Percentiles rank a stretch among this genome's conserved stretches.
These are phyloP conservation scores for Mariannaea sp. DNA, from an alignment of 2,329 filamentous ascomycete genomes.

Conservation along the genomic window DNA sequence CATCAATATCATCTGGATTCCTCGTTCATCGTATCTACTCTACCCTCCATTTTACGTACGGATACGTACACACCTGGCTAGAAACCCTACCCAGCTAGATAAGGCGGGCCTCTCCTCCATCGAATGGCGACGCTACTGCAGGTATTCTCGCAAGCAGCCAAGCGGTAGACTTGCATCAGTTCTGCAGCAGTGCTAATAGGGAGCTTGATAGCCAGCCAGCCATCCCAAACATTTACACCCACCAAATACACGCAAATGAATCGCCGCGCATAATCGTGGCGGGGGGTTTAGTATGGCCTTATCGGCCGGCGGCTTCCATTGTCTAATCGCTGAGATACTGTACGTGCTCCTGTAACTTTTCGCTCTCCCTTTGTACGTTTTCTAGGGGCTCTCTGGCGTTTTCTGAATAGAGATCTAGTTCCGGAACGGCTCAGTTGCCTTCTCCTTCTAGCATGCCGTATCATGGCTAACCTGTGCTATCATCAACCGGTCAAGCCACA, in stretches of 20 bases:
- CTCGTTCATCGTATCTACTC: too few relatives aligned
- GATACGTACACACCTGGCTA: too few relatives aligned
- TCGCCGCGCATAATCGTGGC: slow-evolving; percentile 2
- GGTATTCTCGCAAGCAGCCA: slow-evolving; percentile 15
- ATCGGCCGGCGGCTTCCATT: slow-evolving; percentile 4
- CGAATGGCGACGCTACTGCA: slow-evolving; percentile 5
- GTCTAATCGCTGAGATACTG: slow-evolving; percentile 1
- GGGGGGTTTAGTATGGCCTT: slow-evolving; percentile 11
- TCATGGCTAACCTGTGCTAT: slow-evolving; percentile 8
- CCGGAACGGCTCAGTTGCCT: slow-evolving; percentile 3
- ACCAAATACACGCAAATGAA: too few relatives aligned
- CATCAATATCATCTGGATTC: too few relatives aligned
- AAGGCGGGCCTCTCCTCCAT: slow-evolving; percentile 11
- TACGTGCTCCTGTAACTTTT: slow-evolving; percentile 7
- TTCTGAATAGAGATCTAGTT: neutral
- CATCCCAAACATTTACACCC: too few relatives aligned
- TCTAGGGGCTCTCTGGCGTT: slow-evolving; percentile 2
- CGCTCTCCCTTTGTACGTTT: slow-evolving; percentile 12
- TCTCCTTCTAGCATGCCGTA: slow-evolving; percentile 1
- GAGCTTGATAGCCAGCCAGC: slow-evolving; percentile 16
- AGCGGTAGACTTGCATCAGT: slow-evolving; percentile 8
- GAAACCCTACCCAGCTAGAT: too few relatives aligned
- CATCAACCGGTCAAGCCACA: slow-evolving; percentile 17
- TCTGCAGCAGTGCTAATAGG: slow-evolving; percentile 9
- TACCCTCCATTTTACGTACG: too few relatives aligned